These are phyloP conservation scores for Phytophthora pisi DNA, from an alignment of 352 stramenopile genomes.

Conservation along the genomic window DNA sequence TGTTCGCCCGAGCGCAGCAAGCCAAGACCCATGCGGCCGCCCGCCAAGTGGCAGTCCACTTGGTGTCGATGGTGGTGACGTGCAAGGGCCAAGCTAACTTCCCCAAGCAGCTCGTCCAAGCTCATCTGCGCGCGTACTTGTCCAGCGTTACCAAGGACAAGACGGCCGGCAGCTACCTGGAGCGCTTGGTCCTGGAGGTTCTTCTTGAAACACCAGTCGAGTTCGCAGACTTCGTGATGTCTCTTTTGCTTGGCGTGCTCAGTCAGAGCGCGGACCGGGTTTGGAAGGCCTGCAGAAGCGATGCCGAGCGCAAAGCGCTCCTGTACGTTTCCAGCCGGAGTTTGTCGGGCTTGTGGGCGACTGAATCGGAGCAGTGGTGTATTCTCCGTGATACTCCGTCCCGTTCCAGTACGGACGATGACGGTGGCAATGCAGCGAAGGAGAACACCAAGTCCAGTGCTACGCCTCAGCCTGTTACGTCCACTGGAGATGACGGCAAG, in stretches of 20 bases:
- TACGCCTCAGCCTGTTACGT: neutral
- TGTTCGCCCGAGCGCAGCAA: slow-evolving; percentile 31
- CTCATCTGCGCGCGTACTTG: slow-evolving; percentile 60
- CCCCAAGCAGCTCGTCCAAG: slow-evolving; percentile 67
- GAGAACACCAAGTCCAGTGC: neutral
- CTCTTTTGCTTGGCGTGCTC: slow-evolving; percentile 42
- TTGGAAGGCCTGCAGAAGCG: slow-evolving; percentile 40
- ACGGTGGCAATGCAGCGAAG: neutral
- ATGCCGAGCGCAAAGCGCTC: slow-evolving; percentile 42
- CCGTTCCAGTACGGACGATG: neutral
- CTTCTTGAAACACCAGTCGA: slow-evolving; percentile 59
- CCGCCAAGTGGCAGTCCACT: slow-evolving; percentile 48
- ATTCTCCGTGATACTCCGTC: slow-evolving; percentile 22
- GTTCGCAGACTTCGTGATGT: slow-evolving; percentile 55
- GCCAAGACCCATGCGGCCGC: slow-evolving; percentile 19
- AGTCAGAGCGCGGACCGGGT: slow-evolving; percentile 32
- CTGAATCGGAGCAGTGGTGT: slow-evolving; percentile 31
- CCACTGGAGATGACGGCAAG: slow-evolving; percentile 2
- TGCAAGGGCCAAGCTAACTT: slow-evolving; percentile 59
- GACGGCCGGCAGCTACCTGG: neutral
- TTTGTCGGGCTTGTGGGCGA: slow-evolving; percentile 27
- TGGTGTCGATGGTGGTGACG: slow-evolving; percentile 74
- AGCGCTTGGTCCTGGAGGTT: slow-evolving; percentile 57
- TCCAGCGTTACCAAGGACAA: slow-evolving; percentile 15
- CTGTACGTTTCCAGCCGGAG: slow-evolving; percentile 30